These are phyloP conservation scores for Ambispora gerdemannii DNA, from an alignment of 192 early-diverging fungal genomes.

Conservation along the genomic window DNA sequence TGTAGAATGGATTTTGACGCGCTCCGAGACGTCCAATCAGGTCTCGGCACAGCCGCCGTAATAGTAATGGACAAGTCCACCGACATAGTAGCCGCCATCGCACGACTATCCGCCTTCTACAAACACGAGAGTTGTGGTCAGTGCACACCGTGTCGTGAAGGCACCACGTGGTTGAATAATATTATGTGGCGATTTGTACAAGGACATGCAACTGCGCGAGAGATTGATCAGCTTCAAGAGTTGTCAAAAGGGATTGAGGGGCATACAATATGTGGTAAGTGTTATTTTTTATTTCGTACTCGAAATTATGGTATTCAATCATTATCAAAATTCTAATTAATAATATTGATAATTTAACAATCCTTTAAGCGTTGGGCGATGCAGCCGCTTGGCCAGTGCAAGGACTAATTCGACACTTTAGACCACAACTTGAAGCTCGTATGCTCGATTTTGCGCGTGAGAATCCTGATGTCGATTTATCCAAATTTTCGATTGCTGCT, in stretches of 20 bases:
- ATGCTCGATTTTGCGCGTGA: conserved; percentile 32
- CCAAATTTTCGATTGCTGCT: conserved; percentile 19
- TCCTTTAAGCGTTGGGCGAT: conserved; percentile 78
- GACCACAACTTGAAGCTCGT: conserved; percentile 75
- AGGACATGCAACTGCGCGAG: conserved; percentile 74
- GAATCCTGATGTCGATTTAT: conserved; percentile 7
- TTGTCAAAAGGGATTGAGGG: conserved; percentile 97
- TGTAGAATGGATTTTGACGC: conserved; percentile 97
- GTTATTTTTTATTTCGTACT: not conserved
- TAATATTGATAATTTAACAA: not conserved
- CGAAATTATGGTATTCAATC: not conserved
- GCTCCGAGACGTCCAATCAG: conserved; percentile 87
- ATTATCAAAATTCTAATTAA: not conserved
- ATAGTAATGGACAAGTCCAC: conserved; percentile 99
- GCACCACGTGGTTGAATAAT: conserved; percentile 88
- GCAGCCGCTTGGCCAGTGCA: conserved; percentile 97
- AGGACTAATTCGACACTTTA: conserved; percentile 92
- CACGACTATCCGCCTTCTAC: conserved; percentile 90
- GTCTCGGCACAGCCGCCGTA: conserved; percentile 93
- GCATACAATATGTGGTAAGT: conserved; percentile 87
- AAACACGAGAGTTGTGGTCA: conserved; percentile 98
- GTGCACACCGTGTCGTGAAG: conserved; percentile 98
- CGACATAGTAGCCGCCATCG: conserved; percentile 91
- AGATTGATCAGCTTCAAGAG: conserved; percentile 97
- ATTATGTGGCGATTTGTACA: conserved; percentile 96